Conservation (phyloP, 2,329 filamentous ascomycete genomes). For the Pseudogymnoascus sp. region DNA sequence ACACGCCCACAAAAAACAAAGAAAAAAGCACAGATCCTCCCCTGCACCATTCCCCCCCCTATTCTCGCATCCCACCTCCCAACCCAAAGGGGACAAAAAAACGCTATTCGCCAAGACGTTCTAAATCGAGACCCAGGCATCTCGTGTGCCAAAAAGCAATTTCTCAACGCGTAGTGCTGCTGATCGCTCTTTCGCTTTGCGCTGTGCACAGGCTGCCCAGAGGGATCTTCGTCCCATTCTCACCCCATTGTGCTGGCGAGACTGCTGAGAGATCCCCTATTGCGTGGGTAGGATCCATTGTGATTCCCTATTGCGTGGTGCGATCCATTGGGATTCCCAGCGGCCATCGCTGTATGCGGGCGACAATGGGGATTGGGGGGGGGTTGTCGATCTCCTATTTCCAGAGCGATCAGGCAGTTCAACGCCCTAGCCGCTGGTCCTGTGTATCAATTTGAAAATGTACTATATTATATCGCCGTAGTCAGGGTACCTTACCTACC, state of each 20-base stretch:
- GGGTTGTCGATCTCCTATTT: neutral
- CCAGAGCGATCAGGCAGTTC: neutral
- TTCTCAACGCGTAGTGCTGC: neutral
- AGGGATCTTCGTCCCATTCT: neutral
- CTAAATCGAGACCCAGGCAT: neutral
- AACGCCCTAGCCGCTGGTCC: neutral
- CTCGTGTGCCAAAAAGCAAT: neutral
- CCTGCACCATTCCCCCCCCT: neutral
- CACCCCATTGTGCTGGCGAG: neutral
- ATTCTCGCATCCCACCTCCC: neutral
- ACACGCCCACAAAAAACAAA: neutral
- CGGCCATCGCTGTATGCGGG: neutral
- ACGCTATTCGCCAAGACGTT: neutral
- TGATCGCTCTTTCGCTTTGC: constrained; percentile 1
- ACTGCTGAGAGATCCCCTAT: neutral
- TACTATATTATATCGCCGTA: neutral
- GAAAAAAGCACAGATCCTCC: neutral
- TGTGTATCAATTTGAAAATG: neutral
- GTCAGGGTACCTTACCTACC: neutral
- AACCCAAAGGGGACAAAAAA: neutral
- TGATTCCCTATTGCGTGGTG: neutral
- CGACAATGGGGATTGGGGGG: neutral
- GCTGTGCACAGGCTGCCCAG: neutral
- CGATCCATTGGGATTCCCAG: neutral
- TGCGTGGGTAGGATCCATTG: neutral